Percentiles rank a stretch among this genome's conserved stretches.
Conservation (phyloP, 495 filamentous ascomycete species). For the Trypethelium eluteriae region DNA sequence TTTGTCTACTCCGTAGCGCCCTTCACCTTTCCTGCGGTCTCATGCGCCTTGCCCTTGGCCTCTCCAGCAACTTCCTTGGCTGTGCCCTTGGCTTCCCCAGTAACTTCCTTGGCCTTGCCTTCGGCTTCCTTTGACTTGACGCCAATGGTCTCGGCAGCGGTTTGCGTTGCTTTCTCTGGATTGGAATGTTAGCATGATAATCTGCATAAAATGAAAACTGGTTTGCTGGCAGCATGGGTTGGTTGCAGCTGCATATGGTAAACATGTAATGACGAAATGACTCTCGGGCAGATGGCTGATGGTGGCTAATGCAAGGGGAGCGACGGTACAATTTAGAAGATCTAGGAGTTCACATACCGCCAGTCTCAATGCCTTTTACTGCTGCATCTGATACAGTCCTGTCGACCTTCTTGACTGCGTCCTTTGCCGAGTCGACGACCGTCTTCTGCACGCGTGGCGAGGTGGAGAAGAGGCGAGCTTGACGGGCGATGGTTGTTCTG, state of each 20-base stretch:
- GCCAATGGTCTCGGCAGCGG: slow-evolving; percentile 32
- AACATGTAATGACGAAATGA: too few relatives aligned
- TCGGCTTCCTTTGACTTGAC: slow-evolving; percentile 36
- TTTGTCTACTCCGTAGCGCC: slow-evolving; percentile 33
- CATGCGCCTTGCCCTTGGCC: slow-evolving; percentile 36
- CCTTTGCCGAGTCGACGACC: slow-evolving; percentile 46
- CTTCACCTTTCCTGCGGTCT: slow-evolving; percentile 33
- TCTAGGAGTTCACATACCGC: slow-evolving; percentile 26
- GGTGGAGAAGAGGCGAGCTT: slow-evolving; percentile 37
- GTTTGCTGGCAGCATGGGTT: slow-evolving; percentile 15
- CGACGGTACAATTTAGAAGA: slow-evolving; percentile 32
- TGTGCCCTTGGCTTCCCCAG: slow-evolving; percentile 41
- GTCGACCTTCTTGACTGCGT: slow-evolving; percentile 51
- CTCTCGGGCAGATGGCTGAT: too few relatives aligned
- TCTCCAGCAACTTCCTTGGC: slow-evolving; percentile 33
- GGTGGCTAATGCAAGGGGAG: neutral
- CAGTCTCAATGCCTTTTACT: slow-evolving; percentile 55
- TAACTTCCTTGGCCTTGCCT: slow-evolving; percentile 38
- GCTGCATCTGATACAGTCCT: slow-evolving; percentile 46
- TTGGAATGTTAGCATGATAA: neutral
- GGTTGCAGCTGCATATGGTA: too few relatives aligned
- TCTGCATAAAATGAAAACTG: neutral
- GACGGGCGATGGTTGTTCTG: slow-evolving; percentile 29
- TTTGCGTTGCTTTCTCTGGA: slow-evolving; percentile 44
- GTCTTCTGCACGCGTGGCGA: slow-evolving; percentile 27